Base-by-base conservation (phyloP, 2,329 filamentous ascomycete species). In the Dactylellina parvicollis region DNA sequence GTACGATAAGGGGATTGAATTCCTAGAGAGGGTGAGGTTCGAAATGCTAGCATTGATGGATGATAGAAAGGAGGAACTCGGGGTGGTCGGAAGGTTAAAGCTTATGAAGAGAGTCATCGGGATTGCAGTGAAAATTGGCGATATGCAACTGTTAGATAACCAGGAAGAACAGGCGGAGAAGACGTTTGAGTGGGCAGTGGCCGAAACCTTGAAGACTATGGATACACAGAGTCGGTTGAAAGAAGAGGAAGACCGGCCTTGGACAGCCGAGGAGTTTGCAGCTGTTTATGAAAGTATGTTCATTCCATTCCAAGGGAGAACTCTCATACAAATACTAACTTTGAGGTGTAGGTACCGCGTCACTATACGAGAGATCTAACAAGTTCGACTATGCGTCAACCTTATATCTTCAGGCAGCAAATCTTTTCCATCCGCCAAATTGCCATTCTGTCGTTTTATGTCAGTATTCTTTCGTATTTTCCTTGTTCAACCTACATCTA, bases 371-470 rank as follows among this genome's bases (percentile, higher is more conserved):
- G 78, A 84, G 86, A 52, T 88, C 87, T 77, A 86, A 89, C 46
- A 87, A 91, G 77, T 89, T 92, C 78, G 91, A 94, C 76, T 87
- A 97, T 1, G 90, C 93, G 4, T 86, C 93, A 20, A 92, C 93
- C 2, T 84, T 97, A 28, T 96, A 93, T 80, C 87, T 97, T 77
- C 92, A 96, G 78, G 92, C 93, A 4, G 84, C 96, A 32, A 85
- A 88, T 16, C 81, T 95, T 47, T 89, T 87, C 79, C 85, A 87
- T 2, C 81, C 82, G 1, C 83, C 83, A 22, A 86, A 83, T 28
- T 97, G 93, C 79, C 92, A 96, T 79, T 88, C 90, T 55, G 90
- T 92, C 26, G 85, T 93, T 12, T 83, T 97, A 79, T 96, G 85
- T 90, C 84, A 79, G 85, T 84, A 36, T 75, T 78, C 14, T 75